Evolutionary conservation across 1,284 basidiomycete genomes (phyloP).

Genomic region (Ustilago nuda): DNA sequence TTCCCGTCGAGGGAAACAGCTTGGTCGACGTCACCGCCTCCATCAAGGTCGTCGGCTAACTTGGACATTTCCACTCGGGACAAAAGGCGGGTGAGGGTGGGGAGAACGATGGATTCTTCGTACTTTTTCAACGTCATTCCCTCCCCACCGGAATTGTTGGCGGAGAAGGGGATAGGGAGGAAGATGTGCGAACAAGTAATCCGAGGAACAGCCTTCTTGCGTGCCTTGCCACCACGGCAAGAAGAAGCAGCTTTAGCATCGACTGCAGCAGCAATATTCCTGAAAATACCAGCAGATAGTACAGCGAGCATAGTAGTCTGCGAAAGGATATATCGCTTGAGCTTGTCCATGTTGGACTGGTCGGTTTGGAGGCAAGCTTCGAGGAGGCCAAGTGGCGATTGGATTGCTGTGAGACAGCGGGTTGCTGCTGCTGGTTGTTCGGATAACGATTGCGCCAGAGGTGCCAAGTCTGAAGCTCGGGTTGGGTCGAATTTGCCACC

Average conservation of each 20-base stretch:
- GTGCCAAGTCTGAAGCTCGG: neutral
- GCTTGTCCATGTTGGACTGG: conserved; percentile 32
- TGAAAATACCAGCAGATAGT: conserved; percentile 42
- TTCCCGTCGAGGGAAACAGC: conserved; percentile 18
- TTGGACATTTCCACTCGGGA: conserved; percentile 31
- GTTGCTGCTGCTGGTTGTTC: conserved; percentile 36
- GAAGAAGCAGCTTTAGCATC: conserved; percentile 18
- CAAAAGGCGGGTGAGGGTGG: conserved; percentile 24
- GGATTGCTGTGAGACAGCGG: conserved; percentile 35
- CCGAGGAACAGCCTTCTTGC: conserved; percentile 11
- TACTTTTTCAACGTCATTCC: conserved; percentile 23
- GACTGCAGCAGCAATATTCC: conserved; percentile 44
- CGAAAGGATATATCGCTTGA: conserved; percentile 45
- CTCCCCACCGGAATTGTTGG: neutral
- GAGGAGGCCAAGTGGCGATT: conserved; percentile 38
- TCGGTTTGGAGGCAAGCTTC: conserved; percentile 45
- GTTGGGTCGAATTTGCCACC: conserved; percentile 1
- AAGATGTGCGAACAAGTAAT: conserved; percentile 41
- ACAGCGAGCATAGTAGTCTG: conserved; percentile 54
- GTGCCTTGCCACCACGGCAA: conserved; percentile 11
- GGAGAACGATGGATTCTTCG: conserved; percentile 38
- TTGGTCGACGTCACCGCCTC: conserved; percentile 22
- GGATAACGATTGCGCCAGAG: conserved; percentile 30
- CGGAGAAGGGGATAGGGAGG: conserved; percentile 15
- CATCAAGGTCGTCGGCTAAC: conserved; percentile 42